A percentile compares a stretch with the other conserved stretches of the same genome.
Evolutionary conservation across 371 early-diverging fungal species (phyloP).

Genomic region (Mucor lusitanicus): DNA sequence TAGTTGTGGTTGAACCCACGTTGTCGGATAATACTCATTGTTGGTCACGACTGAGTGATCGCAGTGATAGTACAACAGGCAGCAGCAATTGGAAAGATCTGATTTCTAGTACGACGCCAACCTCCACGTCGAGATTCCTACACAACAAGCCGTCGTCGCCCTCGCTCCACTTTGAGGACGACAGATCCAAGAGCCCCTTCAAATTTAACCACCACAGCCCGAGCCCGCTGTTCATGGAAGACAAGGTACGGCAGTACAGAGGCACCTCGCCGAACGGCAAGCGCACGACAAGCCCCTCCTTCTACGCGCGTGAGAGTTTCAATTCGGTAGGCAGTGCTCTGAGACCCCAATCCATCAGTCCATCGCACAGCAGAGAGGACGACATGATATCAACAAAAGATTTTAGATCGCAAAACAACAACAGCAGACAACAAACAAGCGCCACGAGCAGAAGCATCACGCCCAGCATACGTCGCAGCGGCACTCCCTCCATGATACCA

Average conservation of each 20-base stretch:
- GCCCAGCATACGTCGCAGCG: slow-evolving; percentile 16
- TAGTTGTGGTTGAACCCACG: slow-evolving; percentile 25
- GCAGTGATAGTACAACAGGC: slow-evolving; percentile 27
- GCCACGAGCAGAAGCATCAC: slow-evolving; percentile 15
- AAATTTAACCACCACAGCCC: slow-evolving; percentile 5
- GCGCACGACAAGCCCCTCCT: slow-evolving; percentile 20
- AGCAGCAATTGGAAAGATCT: slow-evolving; percentile 9
- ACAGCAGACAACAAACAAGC: background rate
- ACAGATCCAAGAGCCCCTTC: slow-evolving; percentile 22
- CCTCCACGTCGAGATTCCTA: background rate
- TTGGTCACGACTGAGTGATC: slow-evolving; percentile 40
- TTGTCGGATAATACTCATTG: slow-evolving; percentile 26
- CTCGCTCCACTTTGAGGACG: background rate
- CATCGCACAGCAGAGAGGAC: slow-evolving; percentile 12
- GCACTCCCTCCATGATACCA: slow-evolving; percentile 34
- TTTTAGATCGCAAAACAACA: slow-evolving; percentile 14
- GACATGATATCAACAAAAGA: slow-evolving; percentile 12
- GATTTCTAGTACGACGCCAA: background rate
- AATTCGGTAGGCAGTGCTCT: slow-evolving; percentile 15
- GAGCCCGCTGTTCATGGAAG: slow-evolving; percentile 7
- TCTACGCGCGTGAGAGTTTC: slow-evolving; percentile 16
- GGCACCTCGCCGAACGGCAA: slow-evolving; percentile 10
- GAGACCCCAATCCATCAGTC: slow-evolving; percentile 15
- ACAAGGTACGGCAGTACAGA: background rate
- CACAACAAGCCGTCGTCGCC: slow-evolving; percentile 7